Evolutionary conservation across 2,329 filamentous ascomycete genomes (phyloP).

Genomic region (Penicillium sp.): DNA sequence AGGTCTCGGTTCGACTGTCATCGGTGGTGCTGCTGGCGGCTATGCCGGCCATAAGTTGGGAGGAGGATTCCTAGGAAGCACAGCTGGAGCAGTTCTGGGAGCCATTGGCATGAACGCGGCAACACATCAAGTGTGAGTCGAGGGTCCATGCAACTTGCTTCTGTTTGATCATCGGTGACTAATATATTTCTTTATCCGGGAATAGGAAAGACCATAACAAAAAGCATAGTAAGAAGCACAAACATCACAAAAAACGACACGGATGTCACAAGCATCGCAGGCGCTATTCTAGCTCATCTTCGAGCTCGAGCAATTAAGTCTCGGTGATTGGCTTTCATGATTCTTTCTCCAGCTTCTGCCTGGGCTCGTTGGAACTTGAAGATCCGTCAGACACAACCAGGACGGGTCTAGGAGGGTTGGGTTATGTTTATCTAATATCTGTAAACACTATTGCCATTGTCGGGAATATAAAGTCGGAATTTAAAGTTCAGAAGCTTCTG

Average conservation of each 20-base stretch:
- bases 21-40: slow-evolving; percentile 44
- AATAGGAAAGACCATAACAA: not conserved
- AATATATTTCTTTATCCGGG: not conserved
- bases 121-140: slow-evolving; percentile 33
- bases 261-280: not conserved
- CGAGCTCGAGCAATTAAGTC: not conserved
- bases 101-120: slow-evolving; percentile 37
- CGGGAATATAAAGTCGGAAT: no score
- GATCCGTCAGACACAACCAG: no score
- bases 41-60: slow-evolving; percentile 42
- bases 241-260: not conserved
- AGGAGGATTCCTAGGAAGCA: slow-evolving; percentile 35
- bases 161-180: not conserved
- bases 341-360: no score
- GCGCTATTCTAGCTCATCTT: not conserved
- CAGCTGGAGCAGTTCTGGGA: slow-evolving; percentile 39
- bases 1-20: slow-evolving; percentile 40
- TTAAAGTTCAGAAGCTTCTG: no score
- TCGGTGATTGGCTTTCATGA: no score
- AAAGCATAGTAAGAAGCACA: not conserved
- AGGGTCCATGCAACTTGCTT: not conserved
- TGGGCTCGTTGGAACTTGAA: no score
- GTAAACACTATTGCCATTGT: no score
- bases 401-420: no score
- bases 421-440: no score